Evolutionary conservation across 768 basidiomycete genomes (phyloP).

Genomic region (Tricholoma matsutake): DNA sequence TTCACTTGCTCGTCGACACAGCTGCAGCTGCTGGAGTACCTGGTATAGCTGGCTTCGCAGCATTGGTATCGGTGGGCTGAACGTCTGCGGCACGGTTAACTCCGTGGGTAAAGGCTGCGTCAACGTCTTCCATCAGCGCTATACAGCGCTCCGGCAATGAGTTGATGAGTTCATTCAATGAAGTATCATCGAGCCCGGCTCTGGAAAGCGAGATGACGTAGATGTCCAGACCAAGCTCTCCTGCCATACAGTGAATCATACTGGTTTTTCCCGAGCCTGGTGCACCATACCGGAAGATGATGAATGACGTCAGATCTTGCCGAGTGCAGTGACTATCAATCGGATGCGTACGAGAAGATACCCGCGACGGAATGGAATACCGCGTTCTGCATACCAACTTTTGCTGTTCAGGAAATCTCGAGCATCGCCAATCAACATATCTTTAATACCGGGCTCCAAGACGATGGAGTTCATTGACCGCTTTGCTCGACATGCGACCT

Average conservation of each 20-base stretch:
- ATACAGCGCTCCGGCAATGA: slow-evolving; percentile 54
- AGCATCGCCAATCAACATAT: slow-evolving; percentile 57
- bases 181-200: slow-evolving; percentile 52
- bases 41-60: slow-evolving; percentile 4
- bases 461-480: slow-evolving; percentile 57
- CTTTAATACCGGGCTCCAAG: slow-evolving; percentile 54
- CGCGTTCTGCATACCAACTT: slow-evolving; percentile 60
- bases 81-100: slow-evolving; percentile 22
- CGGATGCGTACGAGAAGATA: slow-evolving; percentile 44
- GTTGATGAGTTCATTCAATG: slow-evolving; percentile 49
- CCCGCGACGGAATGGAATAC: slow-evolving; percentile 68
- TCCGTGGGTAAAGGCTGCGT: slow-evolving; percentile 51
- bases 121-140: slow-evolving; percentile 72
- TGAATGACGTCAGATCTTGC: background rate
- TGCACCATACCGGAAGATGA: slow-evolving; percentile 47
- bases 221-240: slow-evolving; percentile 65
- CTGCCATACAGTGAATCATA: slow-evolving; percentile 64
- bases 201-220: slow-evolving; percentile 63
- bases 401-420: slow-evolving; percentile 56
- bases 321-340: background rate
- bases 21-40: slow-evolving; percentile 7
- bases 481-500: slow-evolving; percentile 49
- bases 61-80: slow-evolving; percentile 1
- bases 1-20: slow-evolving; percentile 16
- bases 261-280: slow-evolving; percentile 74